phyloP scores from a whole-genome alignment of 2,329 filamentous ascomycete genomes.

The Pezicula rhizophila region DNA sequence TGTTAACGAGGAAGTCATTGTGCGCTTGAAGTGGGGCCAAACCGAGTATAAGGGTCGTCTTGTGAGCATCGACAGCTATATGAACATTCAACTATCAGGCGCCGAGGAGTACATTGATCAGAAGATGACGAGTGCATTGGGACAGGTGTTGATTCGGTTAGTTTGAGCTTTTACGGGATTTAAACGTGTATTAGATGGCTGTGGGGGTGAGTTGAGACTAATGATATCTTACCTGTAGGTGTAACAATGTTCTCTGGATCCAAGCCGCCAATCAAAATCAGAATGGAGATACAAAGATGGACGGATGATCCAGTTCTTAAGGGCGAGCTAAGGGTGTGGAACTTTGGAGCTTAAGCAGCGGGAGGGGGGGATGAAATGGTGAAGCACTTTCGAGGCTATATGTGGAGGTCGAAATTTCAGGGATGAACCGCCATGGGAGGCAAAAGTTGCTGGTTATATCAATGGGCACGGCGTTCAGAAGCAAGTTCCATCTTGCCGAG shows the following conservation, averaged over 20 bases:
- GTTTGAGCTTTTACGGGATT: constrained; percentile 15
- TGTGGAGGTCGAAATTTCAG: constrained; percentile 2
- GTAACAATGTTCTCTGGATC: constrained; percentile 98
- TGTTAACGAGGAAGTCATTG: constrained; percentile 83
- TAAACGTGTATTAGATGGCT: too few species aligned
- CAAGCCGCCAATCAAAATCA: constrained; percentile 48
- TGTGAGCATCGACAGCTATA: constrained; percentile 93
- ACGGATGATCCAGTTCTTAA: constrained; percentile 28
- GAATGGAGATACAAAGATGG: constrained; percentile 52
- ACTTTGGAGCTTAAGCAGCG: neutral
- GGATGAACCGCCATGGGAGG: constrained; percentile 3
- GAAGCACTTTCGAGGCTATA: neutral
- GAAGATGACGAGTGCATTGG: constrained; percentile 76
- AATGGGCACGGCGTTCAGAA: constrained; percentile 22
- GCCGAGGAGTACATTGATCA: constrained; percentile 90
- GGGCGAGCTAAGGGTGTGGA: too few species aligned
- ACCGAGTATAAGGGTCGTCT: constrained; percentile 94
- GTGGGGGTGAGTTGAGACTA: too few species aligned
- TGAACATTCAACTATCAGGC: constrained; percentile 91
- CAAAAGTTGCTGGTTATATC: constrained; percentile 17
- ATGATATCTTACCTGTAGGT: constrained; percentile 42
- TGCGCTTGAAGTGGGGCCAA: constrained; percentile 96
- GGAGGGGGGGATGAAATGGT: neutral
- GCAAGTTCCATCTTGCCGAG: constrained; percentile 11
- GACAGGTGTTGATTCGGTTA: constrained; percentile 87